Evolutionary conservation across 2,329 filamentous ascomycete genomes (phyloP), one percentile per base, ranked within the genome.

Genomic region (Fusarium globosum): DNA sequence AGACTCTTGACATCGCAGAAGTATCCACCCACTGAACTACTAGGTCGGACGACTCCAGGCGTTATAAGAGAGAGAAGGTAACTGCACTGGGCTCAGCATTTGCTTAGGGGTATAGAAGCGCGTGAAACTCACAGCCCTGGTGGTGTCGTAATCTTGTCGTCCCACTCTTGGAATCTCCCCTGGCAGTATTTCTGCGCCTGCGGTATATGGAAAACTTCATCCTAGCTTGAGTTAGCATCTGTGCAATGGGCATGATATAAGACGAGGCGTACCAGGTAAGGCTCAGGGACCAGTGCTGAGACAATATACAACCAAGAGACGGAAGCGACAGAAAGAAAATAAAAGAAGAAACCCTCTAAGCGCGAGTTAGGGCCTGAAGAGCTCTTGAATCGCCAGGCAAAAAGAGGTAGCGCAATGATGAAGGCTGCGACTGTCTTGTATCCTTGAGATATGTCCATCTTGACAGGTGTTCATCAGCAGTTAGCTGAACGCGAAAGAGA

Each of bases 121-220:
- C 10, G 38, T 18, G 18, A 20, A 41, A 77, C 86, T 80, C 86
- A 94, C 85, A 99, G 85, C 39, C 95, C 96, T 1, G 96, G 96
- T 1, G 96, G 96, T 3, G 96, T 99, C 1, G 96, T 99, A 79
- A 99, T 96, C 81, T 98, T 99, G 68, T 96, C 92, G 82, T 99
- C 95, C 96, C 96, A 99, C 63, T 94, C 87, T 18, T 82, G 80
- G 84, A 92, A 97, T 61, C 88, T 88, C 16, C 92, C 91, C 45
- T 88, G 81, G 81, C 95, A 98, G 81, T 97, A 99, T 36, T 89
- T 90, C 78, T 97, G 94, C 1, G 95, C 95, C 83, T 99, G 96
- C 1, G 94, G 94, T 28, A 98, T 92, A 81, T 99, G 94, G 72
- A 96, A 97, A 36, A 94, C 86, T 80, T 97, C 94, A 80, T 97